Base-by-base conservation (phyloP, 371 early-diverging fungal species). In the Actinomortierella ambigua region DNA sequence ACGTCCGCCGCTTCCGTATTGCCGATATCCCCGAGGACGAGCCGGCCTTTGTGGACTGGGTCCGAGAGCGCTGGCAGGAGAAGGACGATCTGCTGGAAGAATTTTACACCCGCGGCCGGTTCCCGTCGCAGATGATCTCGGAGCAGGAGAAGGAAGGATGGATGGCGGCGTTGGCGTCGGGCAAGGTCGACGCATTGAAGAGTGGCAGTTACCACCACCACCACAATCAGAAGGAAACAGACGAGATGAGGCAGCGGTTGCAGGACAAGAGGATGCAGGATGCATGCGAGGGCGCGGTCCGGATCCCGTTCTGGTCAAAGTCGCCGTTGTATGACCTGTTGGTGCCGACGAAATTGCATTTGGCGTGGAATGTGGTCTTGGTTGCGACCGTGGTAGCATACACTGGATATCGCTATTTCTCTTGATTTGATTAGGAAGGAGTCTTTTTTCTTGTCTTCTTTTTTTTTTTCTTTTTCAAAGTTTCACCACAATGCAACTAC, bases 51-150 rank as follows among this genome's bases (percentile, higher is more conserved):
- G 65, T 84, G 14, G 53, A 79, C 29, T 97, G 96, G 96, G 77
- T 94, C 18, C 78, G 87, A 41, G 76, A 81, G 14, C 80, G 91
- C 53, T 97, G 90, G 86, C 69, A 77, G 14, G 93, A 94, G 67
- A 97, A 97, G 81, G 96, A 97, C 61, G 69, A 79, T n/a, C 59
- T 93, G 59, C 81, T 97, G 90, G 85, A 80, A 2, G 78, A 83
- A 50, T 97, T 93, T 79, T 94, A 94, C 60, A 75, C 81, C 51
- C 79, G 80, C 11, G 93, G 94, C 17, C 64, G 63, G 44, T 92
- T 95, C 60, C 87, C 89, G 23, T 64, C 76, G 1, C 53, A 73
- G 26, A 46, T 73, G 60, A 63, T 57, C 9, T 22, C 47, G 14
- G 75, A 64, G 42, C 59, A 69, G 9, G 56, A 63, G 50, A 59